These are phyloP conservation scores for Trichoderma koningii DNA, from an alignment of 2,329 filamentous ascomycete species.

Conservation along the genomic window DNA sequence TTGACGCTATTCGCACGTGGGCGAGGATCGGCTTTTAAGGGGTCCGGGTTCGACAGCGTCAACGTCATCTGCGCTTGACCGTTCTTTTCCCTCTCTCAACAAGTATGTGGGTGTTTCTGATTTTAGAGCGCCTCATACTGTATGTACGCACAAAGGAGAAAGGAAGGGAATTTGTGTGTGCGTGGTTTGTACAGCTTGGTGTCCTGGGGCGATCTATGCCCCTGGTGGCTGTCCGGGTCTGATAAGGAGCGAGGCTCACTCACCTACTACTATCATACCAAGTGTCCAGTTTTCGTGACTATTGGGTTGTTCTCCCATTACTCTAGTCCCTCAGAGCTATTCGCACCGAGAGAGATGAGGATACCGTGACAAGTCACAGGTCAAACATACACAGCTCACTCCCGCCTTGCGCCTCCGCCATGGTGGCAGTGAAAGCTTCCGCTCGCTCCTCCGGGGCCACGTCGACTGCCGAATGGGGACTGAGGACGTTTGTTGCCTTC, in stretches of 20 bases:
- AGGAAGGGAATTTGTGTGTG: too few species aligned
- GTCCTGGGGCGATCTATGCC: neutral
- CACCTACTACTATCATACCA: too few species aligned
- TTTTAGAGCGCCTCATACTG: neutral
- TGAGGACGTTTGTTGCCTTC: conserved; percentile 8
- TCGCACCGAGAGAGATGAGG: neutral
- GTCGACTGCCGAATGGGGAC: neutral
- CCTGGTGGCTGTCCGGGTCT: neutral
- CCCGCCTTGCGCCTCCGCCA: neutral
- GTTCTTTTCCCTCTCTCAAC: neutral
- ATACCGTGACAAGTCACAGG: neutral
- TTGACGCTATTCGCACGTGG: conserved; percentile 8
- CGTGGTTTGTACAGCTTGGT: neutral
- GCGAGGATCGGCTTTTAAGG: conserved; percentile 11
- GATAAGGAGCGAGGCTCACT: neutral
- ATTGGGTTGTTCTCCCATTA: too few species aligned
- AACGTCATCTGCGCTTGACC: conserved; percentile 6
- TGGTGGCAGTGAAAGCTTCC: neutral
- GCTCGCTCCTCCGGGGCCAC: neutral
- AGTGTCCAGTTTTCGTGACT: too few species aligned
- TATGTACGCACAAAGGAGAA: neutral
- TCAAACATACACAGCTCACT: neutral
- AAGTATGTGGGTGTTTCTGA: neutral
- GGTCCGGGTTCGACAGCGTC: neutral
- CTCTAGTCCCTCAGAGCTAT: too few species aligned